phyloP scores from a whole-genome alignment of 768 basidiomycete genomes.

The Naganishia randhawae region DNA sequence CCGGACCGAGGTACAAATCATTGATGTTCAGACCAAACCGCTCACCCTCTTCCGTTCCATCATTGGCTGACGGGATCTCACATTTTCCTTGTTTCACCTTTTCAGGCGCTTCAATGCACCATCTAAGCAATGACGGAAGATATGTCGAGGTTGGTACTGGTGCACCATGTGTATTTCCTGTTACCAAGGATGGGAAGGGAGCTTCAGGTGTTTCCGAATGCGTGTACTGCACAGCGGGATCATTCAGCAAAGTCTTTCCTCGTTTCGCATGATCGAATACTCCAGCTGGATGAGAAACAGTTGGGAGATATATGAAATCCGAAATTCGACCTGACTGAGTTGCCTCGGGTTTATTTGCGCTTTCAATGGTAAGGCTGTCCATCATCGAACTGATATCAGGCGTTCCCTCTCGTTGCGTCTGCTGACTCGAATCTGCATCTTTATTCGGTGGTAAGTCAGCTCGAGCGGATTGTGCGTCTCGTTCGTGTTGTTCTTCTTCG shows the following conservation, averaged over 20 bases:
- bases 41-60: conserved; percentile 13
- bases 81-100: conserved; percentile 44
- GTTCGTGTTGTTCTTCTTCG: conserved; percentile 51
- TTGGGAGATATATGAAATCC: neutral
- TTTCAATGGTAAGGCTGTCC: conserved; percentile 2
- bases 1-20: conserved; percentile 48
- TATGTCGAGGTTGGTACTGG: conserved; percentile 35
- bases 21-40: conserved; percentile 43
- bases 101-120: conserved; percentile 45
- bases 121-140: conserved; percentile 39
- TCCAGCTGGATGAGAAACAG: conserved; percentile 9
- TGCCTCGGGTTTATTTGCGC: neutral
- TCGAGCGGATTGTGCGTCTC: neutral
- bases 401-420: conserved; percentile 10
- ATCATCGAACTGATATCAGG: conserved; percentile 24
- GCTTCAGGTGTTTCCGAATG: conserved; percentile 41
- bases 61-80: conserved; percentile 41
- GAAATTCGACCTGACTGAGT: neutral
- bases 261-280: neutral
- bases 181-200: conserved; percentile 31
- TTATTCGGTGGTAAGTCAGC: neutral
- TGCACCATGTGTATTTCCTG: neutral
- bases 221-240: conserved; percentile 41
- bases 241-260: conserved; percentile 38
- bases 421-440: neutral